Base-by-base conservation (phyloP, 352 stramenopile genomes). In the Pythium aristosporum region DNA sequence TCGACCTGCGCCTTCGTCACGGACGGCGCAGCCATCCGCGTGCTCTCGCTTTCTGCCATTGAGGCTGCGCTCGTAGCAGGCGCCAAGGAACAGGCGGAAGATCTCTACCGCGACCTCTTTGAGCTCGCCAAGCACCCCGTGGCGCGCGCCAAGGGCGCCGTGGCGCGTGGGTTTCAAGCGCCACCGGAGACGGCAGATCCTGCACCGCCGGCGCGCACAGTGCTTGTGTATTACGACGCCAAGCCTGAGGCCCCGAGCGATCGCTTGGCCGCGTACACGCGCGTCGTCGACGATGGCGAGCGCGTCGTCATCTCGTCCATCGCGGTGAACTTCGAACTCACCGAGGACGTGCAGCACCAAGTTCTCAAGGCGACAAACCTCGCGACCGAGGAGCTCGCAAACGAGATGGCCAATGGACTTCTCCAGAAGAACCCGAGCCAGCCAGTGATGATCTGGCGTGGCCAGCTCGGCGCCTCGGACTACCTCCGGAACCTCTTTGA, bases 211-310 rank as follows among this genome's bases (percentile, higher is more conserved):
- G 51, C 25, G 20, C 47, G 58, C 10, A 58, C 49, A 10, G 48
- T 65, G 16, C 48, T 65, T 16, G 58, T 50, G 21, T 65, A 53
- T 25, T 53, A 54, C 37, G 58, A 58, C 39, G 48, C 37, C 23
- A 58, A 42, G 25, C 28, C 23, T 2, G 57, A 57, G n/a, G 20
- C n/a, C 3, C 23, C 48, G 11, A 63, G 57, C 49, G 49, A 58
- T 21, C 48, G 25, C 16, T n/a, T 65, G 34, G 58, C 21, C 8
- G 58, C 48, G 8, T 65, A 46, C 41, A 53, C 58, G 48, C 58
- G 58, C 48, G 58, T 65, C 3, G 18, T 25, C 4, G 32, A 37
- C 18, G 58, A 65, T 13, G 49, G 58, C 12, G 58, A 65, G 3
- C 48, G n/a, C 28, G 39, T 53, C 0, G 16, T 58, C 10, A 39